Conservation (phyloP, 2,329 filamentous ascomycete genomes). For the Nigrospora oryzae region DNA sequence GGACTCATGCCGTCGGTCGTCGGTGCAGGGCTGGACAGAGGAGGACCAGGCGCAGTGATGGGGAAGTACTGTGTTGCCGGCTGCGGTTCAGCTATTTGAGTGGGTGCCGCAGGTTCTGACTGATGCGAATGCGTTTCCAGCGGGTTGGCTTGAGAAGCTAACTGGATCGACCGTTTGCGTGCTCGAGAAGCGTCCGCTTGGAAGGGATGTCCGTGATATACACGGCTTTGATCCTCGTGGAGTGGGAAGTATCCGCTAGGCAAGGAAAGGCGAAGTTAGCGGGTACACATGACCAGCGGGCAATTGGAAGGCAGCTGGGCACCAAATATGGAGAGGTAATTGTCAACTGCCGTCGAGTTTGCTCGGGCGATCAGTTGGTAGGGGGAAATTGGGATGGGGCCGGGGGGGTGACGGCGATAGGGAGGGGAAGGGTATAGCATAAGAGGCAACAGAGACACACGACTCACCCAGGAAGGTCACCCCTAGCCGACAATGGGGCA, state of each 20-base stretch:
- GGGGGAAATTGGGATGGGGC: too few relatives aligned
- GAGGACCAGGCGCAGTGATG: too few relatives aligned
- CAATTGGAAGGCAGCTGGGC: too few relatives aligned
- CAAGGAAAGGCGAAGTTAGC: neutral
- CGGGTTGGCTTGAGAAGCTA: slow-evolving; percentile 21
- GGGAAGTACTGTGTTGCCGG: too few relatives aligned
- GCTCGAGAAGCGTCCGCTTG: slow-evolving; percentile 31
- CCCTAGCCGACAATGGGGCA: slow-evolving; percentile 46
- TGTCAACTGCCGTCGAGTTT: too few relatives aligned
- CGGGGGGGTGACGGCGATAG: too few relatives aligned
- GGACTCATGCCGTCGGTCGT: too few relatives aligned
- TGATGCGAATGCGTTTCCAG: slow-evolving; percentile 4
- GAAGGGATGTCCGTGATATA: slow-evolving; percentile 45
- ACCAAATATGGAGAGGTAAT: too few relatives aligned
- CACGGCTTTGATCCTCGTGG: slow-evolving; percentile 44
- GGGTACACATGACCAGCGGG: neutral
- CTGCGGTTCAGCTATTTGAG: neutral
- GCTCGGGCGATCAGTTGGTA: too few relatives aligned
- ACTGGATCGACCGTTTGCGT: slow-evolving; percentile 23
- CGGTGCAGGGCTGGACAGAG: too few relatives aligned
- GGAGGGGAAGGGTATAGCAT: too few relatives aligned
- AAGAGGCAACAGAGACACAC: neutral
- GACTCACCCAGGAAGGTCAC: slow-evolving; percentile 50
- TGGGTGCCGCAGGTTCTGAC: neutral
- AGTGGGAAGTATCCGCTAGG: slow-evolving; percentile 51